These are phyloP conservation scores for Terana coerulea DNA, from an alignment of 768 basidiomycete genomes.

Conservation along the genomic window DNA sequence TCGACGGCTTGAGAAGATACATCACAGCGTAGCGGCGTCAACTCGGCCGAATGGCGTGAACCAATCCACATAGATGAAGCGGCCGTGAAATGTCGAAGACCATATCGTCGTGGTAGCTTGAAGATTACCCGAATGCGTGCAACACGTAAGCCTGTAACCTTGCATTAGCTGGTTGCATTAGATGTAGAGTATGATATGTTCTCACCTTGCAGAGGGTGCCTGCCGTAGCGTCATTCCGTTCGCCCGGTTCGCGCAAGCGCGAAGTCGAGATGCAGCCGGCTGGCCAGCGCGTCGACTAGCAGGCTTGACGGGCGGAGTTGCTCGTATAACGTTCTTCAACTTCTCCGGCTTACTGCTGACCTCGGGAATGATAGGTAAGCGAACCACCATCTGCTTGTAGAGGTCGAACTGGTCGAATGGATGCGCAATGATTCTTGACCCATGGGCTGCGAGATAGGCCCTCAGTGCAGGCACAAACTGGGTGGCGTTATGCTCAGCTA, in stretches of 20 bases:
- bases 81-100: background rate
- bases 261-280: constrained; percentile 10
- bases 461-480: constrained; percentile 2
- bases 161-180: background rate
- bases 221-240: background rate
- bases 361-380: background rate
- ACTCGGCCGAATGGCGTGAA: background rate
- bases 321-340: constrained; percentile 10
- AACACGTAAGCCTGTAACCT: constrained; percentile 10
- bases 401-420: background rate
- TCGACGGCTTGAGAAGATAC: background rate
- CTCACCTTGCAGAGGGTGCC: constrained; percentile 1
- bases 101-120: constrained; percentile 1
- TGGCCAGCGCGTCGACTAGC: background rate
- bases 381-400: background rate
- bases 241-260: constrained; percentile 7
- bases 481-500: background rate
- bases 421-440: background rate
- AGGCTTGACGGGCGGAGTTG: background rate
- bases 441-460: background rate
- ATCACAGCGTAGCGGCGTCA: background rate
- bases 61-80: constrained; percentile 9
- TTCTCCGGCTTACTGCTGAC: background rate
- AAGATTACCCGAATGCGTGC: constrained; percentile 13
- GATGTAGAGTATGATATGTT: background rate